Percentiles rank a stretch among this genome's conserved stretches.
Evolutionary conservation across 148 eudicot genomes (phyloP).

Genomic region (Spergularia marina): DNA sequence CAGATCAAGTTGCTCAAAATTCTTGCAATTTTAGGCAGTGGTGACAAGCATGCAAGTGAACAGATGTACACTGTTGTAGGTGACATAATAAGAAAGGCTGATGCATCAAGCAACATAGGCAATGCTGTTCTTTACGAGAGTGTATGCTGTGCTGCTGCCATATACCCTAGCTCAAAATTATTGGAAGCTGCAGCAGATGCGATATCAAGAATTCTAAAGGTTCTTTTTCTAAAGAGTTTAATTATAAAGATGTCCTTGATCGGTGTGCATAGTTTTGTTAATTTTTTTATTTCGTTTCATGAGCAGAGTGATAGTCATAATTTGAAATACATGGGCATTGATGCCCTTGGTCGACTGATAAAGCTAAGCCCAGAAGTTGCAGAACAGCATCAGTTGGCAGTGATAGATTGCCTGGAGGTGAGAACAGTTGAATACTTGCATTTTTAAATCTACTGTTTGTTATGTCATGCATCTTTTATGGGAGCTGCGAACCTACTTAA

Average conservation of each 20-base stretch:
- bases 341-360: conserved; percentile 88
- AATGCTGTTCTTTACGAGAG: conserved; percentile 95
- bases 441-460: not conserved
- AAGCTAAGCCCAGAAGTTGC: conserved; percentile 92
- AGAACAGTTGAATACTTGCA: conserved; percentile 23
- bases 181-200: conserved; percentile 89
- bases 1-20: conserved; percentile 97
- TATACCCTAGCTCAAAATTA: conserved; percentile 70
- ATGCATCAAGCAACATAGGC: conserved; percentile 80
- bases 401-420: conserved; percentile 97
- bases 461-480: not conserved
- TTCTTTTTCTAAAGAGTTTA: conserved; percentile 18
- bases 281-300: conserved; percentile 17
- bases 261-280: not conserved
- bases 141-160: conserved; percentile 82
- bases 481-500: not conserved
- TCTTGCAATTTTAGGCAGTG: conserved; percentile 75
- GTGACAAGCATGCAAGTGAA: conserved; percentile 94
- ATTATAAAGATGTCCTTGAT: not conserved
- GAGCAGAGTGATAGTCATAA: conserved; percentile 96
- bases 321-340: conserved; percentile 95
- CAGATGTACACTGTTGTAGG: conserved; percentile 91
- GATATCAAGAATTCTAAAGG: conserved; percentile 87
- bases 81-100: conserved; percentile 85
- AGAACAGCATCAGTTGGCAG: conserved; percentile 97